Evolutionary conservation across 805 yeast genomes (phyloP).

Genomic region (Tetrapisispora namnaoensis): DNA sequence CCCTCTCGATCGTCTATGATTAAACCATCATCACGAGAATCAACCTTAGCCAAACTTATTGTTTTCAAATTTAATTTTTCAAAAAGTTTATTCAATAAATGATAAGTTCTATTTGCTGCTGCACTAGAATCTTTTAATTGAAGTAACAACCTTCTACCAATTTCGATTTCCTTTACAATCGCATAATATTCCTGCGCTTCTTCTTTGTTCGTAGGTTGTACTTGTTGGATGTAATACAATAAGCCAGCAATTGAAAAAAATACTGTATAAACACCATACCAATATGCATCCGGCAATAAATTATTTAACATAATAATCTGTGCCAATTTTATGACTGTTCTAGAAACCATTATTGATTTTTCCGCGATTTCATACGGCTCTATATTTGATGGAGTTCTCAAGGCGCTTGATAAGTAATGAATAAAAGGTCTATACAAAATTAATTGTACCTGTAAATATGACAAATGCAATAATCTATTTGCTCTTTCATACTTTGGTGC

Average conservation of each 20-base stretch:
- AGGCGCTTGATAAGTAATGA: constrained; percentile 49
- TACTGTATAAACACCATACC: constrained; percentile 92
- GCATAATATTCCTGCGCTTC: constrained; percentile 41
- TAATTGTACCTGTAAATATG: constrained; percentile 72
- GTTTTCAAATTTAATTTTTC: constrained; percentile 70
- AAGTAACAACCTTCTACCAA: constrained; percentile 67
- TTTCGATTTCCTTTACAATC: constrained; percentile 69
- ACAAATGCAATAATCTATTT: constrained; percentile 61
- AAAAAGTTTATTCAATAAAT: constrained; percentile 67
- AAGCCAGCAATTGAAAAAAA: constrained; percentile 85
- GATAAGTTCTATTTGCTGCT: constrained; percentile 74
- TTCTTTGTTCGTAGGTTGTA: constrained; percentile 33
- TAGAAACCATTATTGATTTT: constrained; percentile 76
- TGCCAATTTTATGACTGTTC: constrained; percentile 70
- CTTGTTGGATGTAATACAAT: constrained; percentile 66
- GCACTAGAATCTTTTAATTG: constrained; percentile 61
- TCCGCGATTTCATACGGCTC: constrained; percentile 62
- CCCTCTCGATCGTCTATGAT: neutral
- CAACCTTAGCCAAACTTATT: constrained; percentile 35
- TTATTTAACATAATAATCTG: constrained; percentile 67
- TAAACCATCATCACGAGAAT: neutral
- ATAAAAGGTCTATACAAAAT: constrained; percentile 85
- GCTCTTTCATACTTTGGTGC: constrained; percentile 51
- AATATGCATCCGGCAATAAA: constrained; percentile 74
- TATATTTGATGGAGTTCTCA: constrained; percentile 22